Evolutionary conservation across 192 early-diverging fungal species (phyloP), one percentile per base, ranked within the genome.

Genomic region (Podochytrium sp.): DNA sequence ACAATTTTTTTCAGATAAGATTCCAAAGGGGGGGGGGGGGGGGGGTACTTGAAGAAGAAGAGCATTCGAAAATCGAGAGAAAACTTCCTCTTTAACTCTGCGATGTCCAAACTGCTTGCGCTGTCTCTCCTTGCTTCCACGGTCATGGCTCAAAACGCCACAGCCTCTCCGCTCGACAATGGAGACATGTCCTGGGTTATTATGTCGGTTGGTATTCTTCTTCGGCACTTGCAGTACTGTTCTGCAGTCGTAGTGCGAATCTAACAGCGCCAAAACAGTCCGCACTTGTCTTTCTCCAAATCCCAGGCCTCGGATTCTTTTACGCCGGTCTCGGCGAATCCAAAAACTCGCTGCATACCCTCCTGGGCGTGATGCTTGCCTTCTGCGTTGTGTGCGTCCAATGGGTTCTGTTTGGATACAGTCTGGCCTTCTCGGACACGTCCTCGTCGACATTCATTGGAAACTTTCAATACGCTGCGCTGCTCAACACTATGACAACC

Each of bases 351-450:
- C 83, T 96, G 14, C 92, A 92, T 20, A 65, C 93, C 58, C 89
- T 94, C 23, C 89, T 95, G 76, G 80, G 93, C 29, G 93, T 87
- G 51, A 85, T 92, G 73, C 82, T 93, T 23, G 87, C 92, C 25
- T 73, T 90, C 76, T 86, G 92, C 5, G 90, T 96, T 12, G 93
- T 96, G 30, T 78, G 88, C 35, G 57, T 73, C 7, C 61, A 94
- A 86, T 96, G 94, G 93, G 88, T 90, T 73, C 77, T 94, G 35
- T 92, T 90, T 74, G 94, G 94, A 4, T 96, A 90, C 76, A 91
- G 90, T 38, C 80, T 96, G n/a, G 84, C 91, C 37, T 92, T 94
- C 70, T 90, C 88, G 27, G 91, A 89, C 73, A 89, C 88, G 0
- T 89, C 84, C 4, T 12, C 25, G 30, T 60, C 56, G 10, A 38